phyloP scores from a whole-genome alignment of 2,329 filamentous ascomycete species.

The Periconia digitata region DNA sequence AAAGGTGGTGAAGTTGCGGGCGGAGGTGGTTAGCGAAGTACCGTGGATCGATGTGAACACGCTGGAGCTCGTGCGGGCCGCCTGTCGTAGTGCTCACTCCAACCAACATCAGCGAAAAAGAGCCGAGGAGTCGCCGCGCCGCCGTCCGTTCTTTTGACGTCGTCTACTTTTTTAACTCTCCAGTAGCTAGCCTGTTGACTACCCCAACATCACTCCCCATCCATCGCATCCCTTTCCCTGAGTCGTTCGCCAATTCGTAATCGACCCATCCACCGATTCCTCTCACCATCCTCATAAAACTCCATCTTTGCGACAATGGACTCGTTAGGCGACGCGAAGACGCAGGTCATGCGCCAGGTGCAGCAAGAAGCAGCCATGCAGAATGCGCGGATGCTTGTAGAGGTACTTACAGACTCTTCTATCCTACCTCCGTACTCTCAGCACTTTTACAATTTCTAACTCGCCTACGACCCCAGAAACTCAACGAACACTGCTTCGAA shows the following conservation, averaged over 20 bases:
- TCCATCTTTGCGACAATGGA: constrained; percentile 25
- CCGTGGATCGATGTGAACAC: too few relatives aligned
- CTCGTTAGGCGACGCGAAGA: constrained; percentile 47
- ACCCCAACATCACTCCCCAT: constrained; percentile 2
- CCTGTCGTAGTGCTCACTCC: too few relatives aligned
- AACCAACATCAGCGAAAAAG: too few relatives aligned
- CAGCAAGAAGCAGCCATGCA: constrained; percentile 55
- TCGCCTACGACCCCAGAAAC: constrained; percentile 50
- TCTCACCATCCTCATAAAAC: not conserved
- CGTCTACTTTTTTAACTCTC: constrained; percentile 32
- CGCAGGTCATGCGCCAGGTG: constrained; percentile 54
- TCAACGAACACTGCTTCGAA: constrained; percentile 60
- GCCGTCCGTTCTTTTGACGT: constrained; percentile 27
- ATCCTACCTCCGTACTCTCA: constrained; percentile 1
- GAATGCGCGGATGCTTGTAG: constrained; percentile 55
- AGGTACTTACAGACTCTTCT: constrained; percentile 34
- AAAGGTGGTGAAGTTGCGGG: constrained; percentile 19
- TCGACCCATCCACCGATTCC: too few relatives aligned
- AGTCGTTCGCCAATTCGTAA: not conserved
- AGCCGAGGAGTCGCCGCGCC: too few relatives aligned
- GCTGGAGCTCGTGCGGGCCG: too few relatives aligned
- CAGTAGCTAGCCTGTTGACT: not conserved
- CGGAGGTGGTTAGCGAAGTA: constrained; percentile 16
- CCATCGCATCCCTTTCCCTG: not conserved
- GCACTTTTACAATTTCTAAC: not conserved